These are phyloP conservation scores for Arbutus unedo DNA, from an alignment of 148 eudicot genomes.

Conservation along the genomic window DNA sequence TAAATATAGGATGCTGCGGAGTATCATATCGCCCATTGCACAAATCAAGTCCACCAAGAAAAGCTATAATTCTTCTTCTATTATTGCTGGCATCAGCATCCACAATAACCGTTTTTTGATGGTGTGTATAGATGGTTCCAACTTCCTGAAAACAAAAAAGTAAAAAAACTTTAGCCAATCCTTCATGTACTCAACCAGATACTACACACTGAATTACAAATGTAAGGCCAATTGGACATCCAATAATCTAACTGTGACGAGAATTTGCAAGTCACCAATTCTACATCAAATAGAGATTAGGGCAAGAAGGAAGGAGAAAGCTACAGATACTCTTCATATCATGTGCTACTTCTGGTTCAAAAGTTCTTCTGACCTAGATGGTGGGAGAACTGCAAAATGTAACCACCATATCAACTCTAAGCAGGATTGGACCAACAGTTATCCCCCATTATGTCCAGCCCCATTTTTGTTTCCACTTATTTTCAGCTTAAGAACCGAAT, in stretches of 20 bases:
- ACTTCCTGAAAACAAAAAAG: conserved; percentile 57
- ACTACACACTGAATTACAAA: background rate
- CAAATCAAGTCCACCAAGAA: conserved; percentile 90
- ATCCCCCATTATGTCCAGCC: background rate
- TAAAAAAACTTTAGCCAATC: conserved; percentile 14
- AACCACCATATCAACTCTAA: background rate
- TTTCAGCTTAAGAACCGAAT: background rate
- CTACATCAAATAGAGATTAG: background rate
- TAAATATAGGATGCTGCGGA: conserved; percentile 72
- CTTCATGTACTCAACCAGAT: background rate
- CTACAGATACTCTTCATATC: background rate
- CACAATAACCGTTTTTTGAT: conserved; percentile 86
- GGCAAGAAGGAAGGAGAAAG: background rate
- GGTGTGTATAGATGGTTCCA: conserved; percentile 90
- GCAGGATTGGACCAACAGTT: background rate
- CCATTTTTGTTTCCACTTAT: background rate
- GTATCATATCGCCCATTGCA: conserved; percentile 95
- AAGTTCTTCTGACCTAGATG: background rate
- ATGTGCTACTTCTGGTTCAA: conserved; percentile 4
- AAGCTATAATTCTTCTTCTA: conserved; percentile 72
- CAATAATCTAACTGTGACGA: background rate
- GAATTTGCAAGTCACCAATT: background rate
- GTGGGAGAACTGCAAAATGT: background rate
- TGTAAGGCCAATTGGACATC: background rate
- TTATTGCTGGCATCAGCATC: conserved; percentile 83